Evolutionary conservation across 2,329 filamentous ascomycete genomes (phyloP).

Genomic region (Chrysoporthe deuterocubensis): DNA sequence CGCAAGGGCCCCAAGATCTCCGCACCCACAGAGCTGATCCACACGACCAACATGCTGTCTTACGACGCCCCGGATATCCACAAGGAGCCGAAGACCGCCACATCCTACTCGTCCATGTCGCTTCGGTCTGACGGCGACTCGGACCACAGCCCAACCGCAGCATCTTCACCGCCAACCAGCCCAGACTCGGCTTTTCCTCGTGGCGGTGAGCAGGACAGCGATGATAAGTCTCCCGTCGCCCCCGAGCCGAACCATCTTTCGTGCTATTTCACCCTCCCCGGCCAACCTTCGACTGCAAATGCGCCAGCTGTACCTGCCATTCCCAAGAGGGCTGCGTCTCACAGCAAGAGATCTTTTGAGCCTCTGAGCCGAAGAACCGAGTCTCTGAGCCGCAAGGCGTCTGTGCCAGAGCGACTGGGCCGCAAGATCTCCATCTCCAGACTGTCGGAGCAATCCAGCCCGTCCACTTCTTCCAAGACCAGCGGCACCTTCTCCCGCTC

Average conservation of each 20-base stretch:
- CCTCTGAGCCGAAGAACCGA: slow-evolving; percentile 57
- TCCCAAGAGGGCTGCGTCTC: slow-evolving; percentile 79
- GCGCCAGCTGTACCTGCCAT: slow-evolving; percentile 61
- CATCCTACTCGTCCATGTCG: slow-evolving; percentile 56
- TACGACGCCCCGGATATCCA: slow-evolving; percentile 90
- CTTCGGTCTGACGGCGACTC: slow-evolving; percentile 72
- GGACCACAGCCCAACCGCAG: slow-evolving; percentile 62
- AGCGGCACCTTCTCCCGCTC: slow-evolving; percentile 62
- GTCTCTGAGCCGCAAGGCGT: slow-evolving; percentile 54
- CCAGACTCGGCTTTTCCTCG: slow-evolving; percentile 65
- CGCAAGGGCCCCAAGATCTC: slow-evolving; percentile 71
- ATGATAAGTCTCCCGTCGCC: slow-evolving; percentile 53
- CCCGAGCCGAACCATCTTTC: slow-evolving; percentile 70
- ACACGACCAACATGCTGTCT: slow-evolving; percentile 94
- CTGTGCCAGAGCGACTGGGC: slow-evolving; percentile 68
- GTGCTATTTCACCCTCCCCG: slow-evolving; percentile 64
- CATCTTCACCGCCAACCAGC: slow-evolving; percentile 67
- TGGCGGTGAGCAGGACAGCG: slow-evolving; percentile 15
- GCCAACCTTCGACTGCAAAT: slow-evolving; percentile 42
- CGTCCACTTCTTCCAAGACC: slow-evolving; percentile 59
- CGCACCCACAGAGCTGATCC: slow-evolving; percentile 80
- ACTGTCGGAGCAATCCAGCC: slow-evolving; percentile 57
- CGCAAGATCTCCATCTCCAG: slow-evolving; percentile 49
- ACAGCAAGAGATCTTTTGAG: slow-evolving; percentile 84
- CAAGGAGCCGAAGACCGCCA: slow-evolving; percentile 44